Conservation (phyloP, 495 filamentous ascomycete species). For the Rhizodiscina lignyota region DNA sequence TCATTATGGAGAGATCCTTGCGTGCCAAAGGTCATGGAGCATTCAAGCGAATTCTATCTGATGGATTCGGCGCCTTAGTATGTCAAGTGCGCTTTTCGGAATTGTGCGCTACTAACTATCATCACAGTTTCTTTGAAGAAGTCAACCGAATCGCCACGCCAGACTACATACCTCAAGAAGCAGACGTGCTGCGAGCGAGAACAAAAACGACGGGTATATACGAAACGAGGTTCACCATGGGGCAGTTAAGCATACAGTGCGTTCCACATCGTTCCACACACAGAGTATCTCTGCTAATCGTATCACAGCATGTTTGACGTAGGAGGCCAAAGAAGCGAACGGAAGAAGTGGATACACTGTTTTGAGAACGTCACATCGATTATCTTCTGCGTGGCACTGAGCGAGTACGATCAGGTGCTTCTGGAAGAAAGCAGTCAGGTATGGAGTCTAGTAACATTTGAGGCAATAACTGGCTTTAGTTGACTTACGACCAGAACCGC, state of each 20-base stretch:
- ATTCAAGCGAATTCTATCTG: constrained; percentile 93
- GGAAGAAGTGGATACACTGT: constrained; percentile 99
- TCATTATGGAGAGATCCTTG: constrained; percentile 82
- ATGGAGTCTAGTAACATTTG: constrained; percentile 17
- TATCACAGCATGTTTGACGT: constrained; percentile 89
- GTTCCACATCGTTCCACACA: constrained; percentile 15
- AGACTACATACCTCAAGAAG: constrained; percentile 79
- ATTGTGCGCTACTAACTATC: constrained; percentile 10
- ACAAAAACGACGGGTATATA: constrained; percentile 99
- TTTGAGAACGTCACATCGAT: constrained; percentile 99
- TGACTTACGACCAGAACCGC: constrained; percentile 50
- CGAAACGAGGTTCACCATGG: constrained; percentile 96
- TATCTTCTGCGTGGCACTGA: constrained; percentile 96
- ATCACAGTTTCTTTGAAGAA: constrained; percentile 80
- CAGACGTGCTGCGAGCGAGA: constrained; percentile 84
- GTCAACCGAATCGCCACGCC: constrained; percentile 66
- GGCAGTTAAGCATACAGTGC: constrained; percentile 95
- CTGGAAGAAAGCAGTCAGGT: constrained; percentile 96
- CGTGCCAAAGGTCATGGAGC: constrained; percentile 72
- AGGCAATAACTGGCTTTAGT: too few species aligned
- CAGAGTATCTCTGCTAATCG: constrained; percentile 3
- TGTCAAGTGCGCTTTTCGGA: constrained; percentile 17
- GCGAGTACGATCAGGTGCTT: constrained; percentile 95
- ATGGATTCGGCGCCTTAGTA: constrained; percentile 99
- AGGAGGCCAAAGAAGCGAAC: constrained; percentile 87